Percentiles rank a stretch among this genome's conserved stretches.
These are phyloP conservation scores for Petunia hybrid DNA, from an alignment of 305 asterid species.

Conservation along the genomic window DNA sequence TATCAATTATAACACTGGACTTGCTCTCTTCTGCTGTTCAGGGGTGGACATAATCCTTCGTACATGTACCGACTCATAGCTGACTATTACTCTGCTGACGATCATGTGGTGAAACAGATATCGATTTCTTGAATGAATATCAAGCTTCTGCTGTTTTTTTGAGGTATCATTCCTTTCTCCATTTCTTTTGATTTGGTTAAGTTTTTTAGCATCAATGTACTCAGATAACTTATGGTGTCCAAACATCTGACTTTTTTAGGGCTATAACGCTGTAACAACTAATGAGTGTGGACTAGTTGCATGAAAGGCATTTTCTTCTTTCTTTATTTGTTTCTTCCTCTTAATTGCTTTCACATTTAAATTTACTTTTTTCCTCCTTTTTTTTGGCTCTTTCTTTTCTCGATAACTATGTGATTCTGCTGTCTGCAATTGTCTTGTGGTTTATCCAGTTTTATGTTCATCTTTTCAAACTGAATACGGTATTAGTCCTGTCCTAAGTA, in stretches of 20 bases:
- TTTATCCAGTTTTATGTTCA: constrained; percentile 10
- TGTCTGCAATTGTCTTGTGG: constrained; percentile 4
- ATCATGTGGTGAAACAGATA: constrained; percentile 70
- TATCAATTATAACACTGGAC: neutral
- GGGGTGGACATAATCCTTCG: constrained; percentile 98
- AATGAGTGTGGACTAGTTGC: constrained; percentile 10
- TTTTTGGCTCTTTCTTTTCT: neutral
- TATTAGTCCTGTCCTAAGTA: neutral
- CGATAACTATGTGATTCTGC: neutral
- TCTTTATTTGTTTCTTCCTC: constrained; percentile 24
- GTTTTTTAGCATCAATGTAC: constrained; percentile 5
- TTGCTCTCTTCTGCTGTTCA: constrained; percentile 44
- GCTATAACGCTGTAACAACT: neutral
- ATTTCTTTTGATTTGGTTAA: neutral
- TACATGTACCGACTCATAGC: constrained; percentile 94
- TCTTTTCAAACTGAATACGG: neutral
- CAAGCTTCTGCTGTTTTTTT: constrained; percentile 7
- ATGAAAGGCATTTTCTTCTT: constrained; percentile 5
- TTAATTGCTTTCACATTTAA: neutral
- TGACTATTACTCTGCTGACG: constrained; percentile 96
- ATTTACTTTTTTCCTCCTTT: neutral
- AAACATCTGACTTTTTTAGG: constrained; percentile 22
- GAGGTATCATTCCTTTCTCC: neutral
- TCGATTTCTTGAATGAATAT: constrained; percentile 61
- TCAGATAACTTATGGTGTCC: neutral